Percentiles rank a stretch among this genome's conserved stretches.
Conservation (phyloP, 352 stramenopile genomes). For the Phytophthora tentaculata region DNA sequence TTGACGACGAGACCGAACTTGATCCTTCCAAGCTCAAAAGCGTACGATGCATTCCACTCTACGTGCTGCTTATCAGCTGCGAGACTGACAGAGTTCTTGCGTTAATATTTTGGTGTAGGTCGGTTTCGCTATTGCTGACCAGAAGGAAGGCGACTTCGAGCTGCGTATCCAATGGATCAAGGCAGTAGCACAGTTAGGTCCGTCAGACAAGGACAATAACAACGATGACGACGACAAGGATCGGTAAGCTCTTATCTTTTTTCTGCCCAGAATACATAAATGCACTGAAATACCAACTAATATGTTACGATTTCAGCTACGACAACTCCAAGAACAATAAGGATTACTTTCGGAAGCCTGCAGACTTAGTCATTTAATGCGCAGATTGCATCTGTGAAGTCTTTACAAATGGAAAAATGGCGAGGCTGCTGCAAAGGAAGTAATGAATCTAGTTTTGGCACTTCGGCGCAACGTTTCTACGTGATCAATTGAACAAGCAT, state of each 20-base stretch:
- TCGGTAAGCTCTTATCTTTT: no score
- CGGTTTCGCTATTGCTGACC: slow-evolving; percentile 85
- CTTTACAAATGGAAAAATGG: neutral
- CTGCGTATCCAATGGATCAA: slow-evolving; percentile 89
- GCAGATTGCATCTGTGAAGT: slow-evolving; percentile 12
- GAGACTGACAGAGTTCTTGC: neutral
- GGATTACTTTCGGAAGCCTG: slow-evolving; percentile 60
- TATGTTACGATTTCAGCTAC: slow-evolving; percentile 25
- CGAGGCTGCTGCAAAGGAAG: slow-evolving; percentile 7
- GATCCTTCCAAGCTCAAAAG: slow-evolving; percentile 80
- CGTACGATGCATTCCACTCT: no score
- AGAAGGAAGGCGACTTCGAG: slow-evolving; percentile 88
- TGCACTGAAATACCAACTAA: neutral
- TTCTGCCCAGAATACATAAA: no score
- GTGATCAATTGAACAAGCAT: slow-evolving; percentile 20
- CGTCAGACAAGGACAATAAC: slow-evolving; percentile 37
- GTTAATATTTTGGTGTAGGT: slow-evolving; percentile 46
- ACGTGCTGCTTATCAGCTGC: neutral
- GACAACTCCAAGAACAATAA: slow-evolving; percentile 42
- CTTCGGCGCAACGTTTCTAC: neutral
- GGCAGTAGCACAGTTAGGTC: slow-evolving; percentile 70
- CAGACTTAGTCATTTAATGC: slow-evolving; percentile 70
- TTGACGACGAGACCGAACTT: slow-evolving; percentile 76
- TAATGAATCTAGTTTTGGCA: slow-evolving; percentile 41
- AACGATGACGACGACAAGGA: slow-evolving; percentile 42